Conservation (phyloP, 2,329 filamentous ascomycete genomes). For the Penicillium oxalicum region DNA sequence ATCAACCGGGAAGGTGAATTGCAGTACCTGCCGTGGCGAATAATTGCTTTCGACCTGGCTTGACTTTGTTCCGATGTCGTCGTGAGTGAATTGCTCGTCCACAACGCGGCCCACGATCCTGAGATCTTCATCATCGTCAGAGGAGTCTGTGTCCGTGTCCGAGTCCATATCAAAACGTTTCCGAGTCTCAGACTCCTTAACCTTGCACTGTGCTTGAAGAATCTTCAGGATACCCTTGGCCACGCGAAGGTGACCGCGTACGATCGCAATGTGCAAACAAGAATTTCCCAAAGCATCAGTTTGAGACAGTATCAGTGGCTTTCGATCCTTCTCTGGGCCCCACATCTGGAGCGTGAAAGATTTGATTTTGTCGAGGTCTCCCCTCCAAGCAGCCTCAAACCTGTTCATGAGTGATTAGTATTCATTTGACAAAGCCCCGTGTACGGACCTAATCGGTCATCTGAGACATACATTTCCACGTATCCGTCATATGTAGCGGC, state of each 20-base stretch:
- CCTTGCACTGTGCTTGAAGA: conserved; percentile 60
- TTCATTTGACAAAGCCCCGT: neutral
- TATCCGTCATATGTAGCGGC: conserved; percentile 55
- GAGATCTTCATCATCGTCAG: conserved; percentile 28
- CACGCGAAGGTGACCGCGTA: conserved; percentile 58
- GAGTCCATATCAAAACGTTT: conserved; percentile 26
- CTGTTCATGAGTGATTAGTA: conserved; percentile 47
- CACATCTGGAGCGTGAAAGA: conserved; percentile 24
- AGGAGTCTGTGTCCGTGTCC: conserved; percentile 25
- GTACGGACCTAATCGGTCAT: too few relatives aligned
- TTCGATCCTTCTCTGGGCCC: conserved; percentile 46
- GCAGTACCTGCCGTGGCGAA: conserved; percentile 51
- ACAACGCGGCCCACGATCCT: conserved; percentile 48
- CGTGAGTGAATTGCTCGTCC: conserved; percentile 65
- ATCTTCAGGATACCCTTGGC: conserved; percentile 66
- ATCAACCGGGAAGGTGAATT: conserved; percentile 32
- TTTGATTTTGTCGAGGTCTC: conserved; percentile 58
- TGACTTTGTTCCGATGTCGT: conserved; percentile 65
- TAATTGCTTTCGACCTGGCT: conserved; percentile 61
- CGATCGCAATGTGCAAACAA: conserved; percentile 63
- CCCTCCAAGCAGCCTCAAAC: conserved; percentile 63
- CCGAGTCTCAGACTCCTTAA: conserved; percentile 48
- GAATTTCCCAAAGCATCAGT: conserved; percentile 47
- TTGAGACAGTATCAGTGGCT: conserved; percentile 60
- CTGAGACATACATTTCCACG: conserved; percentile 51